phyloP scores from a whole-genome alignment of 2,329 filamentous ascomycete species.

The Colletotrichum tanaceti region DNA sequence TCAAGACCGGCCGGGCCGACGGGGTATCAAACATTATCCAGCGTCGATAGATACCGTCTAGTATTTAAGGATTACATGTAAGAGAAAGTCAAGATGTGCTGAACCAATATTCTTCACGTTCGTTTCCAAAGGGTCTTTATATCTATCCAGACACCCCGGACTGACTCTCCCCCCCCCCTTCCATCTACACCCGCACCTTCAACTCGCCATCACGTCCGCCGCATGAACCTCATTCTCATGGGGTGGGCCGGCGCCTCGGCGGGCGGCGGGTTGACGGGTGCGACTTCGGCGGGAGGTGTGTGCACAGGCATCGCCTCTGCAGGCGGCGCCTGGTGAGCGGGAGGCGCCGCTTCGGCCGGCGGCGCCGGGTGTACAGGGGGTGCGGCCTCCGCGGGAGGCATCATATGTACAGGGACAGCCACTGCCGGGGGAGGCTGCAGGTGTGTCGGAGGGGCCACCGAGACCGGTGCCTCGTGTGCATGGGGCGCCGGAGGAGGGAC shows the following conservation, averaged over 20 bases:
- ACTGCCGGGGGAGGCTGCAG: background rate
- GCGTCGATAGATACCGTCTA: slow-evolving; percentile 35
- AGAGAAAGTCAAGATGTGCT: slow-evolving; percentile 27
- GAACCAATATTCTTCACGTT: background rate
- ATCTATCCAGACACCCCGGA: background rate
- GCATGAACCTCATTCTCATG: slow-evolving; percentile 33
- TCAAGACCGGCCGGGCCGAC: slow-evolving; percentile 32
- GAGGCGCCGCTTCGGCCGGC: slow-evolving; percentile 27
- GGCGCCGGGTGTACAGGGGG: slow-evolving; percentile 13
- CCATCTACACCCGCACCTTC: background rate
- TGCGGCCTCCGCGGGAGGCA: slow-evolving; percentile 4
- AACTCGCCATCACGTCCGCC: background rate
- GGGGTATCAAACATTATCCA: slow-evolving; percentile 39
- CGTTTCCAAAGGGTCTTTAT: background rate
- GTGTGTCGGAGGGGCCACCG: slow-evolving; percentile 8
- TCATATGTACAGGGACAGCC: slow-evolving; percentile 15
- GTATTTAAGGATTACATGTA: slow-evolving; percentile 38
- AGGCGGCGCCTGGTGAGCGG: slow-evolving; percentile 11
- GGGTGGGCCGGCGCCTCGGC: slow-evolving; percentile 17
- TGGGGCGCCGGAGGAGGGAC: background rate
- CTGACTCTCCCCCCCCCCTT: background rate
- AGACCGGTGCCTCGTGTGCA: background rate
- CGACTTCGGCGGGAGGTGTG: background rate
- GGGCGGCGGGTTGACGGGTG: background rate
- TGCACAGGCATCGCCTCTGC: slow-evolving; percentile 14